These are phyloP conservation scores for Nidularia sp. DNA, from an alignment of 768 basidiomycete genomes.

Conservation along the genomic window DNA sequence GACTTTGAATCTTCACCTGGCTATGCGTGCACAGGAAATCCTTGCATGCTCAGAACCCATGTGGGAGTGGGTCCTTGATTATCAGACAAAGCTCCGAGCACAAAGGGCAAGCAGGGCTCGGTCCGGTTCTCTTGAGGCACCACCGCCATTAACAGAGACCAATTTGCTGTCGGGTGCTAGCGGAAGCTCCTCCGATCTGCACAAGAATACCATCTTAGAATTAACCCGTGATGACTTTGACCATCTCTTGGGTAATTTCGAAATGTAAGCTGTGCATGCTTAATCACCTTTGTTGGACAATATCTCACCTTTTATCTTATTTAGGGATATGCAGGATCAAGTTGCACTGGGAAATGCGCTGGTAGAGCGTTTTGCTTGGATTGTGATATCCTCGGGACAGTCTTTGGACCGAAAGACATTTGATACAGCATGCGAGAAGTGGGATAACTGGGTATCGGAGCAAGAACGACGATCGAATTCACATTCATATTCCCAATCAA, in stretches of 20 bases:
- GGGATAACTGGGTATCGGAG: conserved; percentile 44
- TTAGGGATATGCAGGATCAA: conserved; percentile 65
- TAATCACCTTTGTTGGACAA: background rate
- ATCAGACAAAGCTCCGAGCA: conserved; percentile 26
- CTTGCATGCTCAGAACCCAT: conserved; percentile 69
- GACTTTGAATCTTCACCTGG: conserved; percentile 61
- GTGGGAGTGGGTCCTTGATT: conserved; percentile 71
- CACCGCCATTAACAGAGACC: conserved; percentile 7
- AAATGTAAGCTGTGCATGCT: conserved; percentile 43
- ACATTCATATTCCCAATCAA: background rate
- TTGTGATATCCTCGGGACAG: conserved; percentile 28
- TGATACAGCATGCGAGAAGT: conserved; percentile 52
- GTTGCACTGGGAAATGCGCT: conserved; percentile 42
- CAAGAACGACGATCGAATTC: conserved; percentile 15
- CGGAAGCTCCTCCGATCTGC: conserved; percentile 14
- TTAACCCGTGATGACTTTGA: conserved; percentile 65
- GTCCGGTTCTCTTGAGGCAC: background rate
- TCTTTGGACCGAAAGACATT: conserved; percentile 52
- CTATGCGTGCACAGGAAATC: conserved; percentile 57
- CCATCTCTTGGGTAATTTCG: conserved; percentile 48
- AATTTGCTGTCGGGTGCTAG: conserved; percentile 8
- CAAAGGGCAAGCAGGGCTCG: background rate
- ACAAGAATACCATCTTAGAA: conserved; percentile 20
- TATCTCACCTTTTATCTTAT: background rate
- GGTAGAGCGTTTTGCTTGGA: conserved; percentile 48